phyloP scores from a whole-genome alignment of 1,284 basidiomycete genomes.

The Porodaedalea pini region DNA sequence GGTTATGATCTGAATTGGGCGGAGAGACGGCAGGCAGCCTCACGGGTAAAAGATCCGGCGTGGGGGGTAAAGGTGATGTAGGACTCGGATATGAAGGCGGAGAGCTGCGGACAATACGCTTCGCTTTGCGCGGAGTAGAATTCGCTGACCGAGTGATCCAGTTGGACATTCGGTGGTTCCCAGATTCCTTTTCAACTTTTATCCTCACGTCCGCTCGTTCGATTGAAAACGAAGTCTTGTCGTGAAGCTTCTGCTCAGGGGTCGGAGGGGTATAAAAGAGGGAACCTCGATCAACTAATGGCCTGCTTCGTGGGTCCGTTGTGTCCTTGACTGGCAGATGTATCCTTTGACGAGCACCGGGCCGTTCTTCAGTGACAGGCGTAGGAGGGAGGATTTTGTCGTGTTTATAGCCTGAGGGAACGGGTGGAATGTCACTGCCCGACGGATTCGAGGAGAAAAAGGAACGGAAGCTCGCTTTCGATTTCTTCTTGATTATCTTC shows the following conservation, averaged over 20 bases:
- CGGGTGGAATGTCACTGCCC: neutral
- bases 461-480: slow-evolving; percentile 10
- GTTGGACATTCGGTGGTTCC: neutral
- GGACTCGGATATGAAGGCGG: slow-evolving; percentile 14
- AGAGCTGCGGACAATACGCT: neutral
- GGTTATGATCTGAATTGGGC: neutral
- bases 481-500: slow-evolving; percentile 14
- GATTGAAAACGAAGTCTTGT: no score
- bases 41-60: neutral
- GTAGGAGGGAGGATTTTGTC: neutral
- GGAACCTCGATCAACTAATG: neutral
- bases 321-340: neutral
- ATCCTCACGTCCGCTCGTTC: neutral
- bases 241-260: neutral
- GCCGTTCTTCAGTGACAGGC: neutral
- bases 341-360: neutral
- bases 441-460: slow-evolving; percentile 5
- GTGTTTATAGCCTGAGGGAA: neutral
- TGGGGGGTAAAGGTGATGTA: slow-evolving; percentile 15
- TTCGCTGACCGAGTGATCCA: neutral
- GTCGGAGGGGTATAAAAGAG: slow-evolving; percentile 1
- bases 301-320: neutral
- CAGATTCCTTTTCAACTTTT: neutral
- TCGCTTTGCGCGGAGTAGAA: neutral
- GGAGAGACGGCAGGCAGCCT: neutral